Percentiles rank a stretch among this genome's conserved stretches.
phyloP scores from a whole-genome alignment of 108 stramenopile species.

The Ochromonas danica region DNA sequence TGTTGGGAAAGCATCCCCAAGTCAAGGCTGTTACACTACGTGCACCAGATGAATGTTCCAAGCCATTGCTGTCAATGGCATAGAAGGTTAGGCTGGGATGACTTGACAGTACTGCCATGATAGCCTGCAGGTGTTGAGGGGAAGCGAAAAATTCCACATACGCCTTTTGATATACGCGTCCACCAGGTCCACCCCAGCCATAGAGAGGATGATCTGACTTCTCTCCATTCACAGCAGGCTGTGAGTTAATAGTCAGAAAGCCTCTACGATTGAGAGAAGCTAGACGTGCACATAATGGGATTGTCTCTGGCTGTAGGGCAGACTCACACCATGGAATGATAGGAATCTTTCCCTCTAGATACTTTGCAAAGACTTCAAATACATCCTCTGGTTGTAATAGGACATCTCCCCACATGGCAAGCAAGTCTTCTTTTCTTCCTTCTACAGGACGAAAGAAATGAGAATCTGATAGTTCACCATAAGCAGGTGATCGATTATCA shows the following conservation, averaged over 20 bases:
- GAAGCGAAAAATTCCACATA: slow-evolving; percentile 92
- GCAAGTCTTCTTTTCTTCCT: slow-evolving; percentile 76
- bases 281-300: slow-evolving; percentile 69
- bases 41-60: slow-evolving; percentile 6
- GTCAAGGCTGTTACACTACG: slow-evolving; percentile 68
- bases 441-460: slow-evolving; percentile 65
- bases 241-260: slow-evolving; percentile 87
- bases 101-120: slow-evolving; percentile 60
- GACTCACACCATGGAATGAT: slow-evolving; percentile 92
- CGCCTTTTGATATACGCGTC: slow-evolving; percentile 91
- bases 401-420: slow-evolving; percentile 83
- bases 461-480: slow-evolving; percentile 81
- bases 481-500: slow-evolving; percentile 77
- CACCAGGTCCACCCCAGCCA: slow-evolving; percentile 92
- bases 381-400: slow-evolving; percentile 72
- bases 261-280: slow-evolving; percentile 76
- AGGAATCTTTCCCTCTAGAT: slow-evolving; percentile 82
- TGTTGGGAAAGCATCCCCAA: slow-evolving; percentile 83
- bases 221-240: slow-evolving; percentile 84
- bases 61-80: slow-evolving; percentile 40
- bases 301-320: slow-evolving; percentile 85
- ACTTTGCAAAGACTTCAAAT: slow-evolving; percentile 83
- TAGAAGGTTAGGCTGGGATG: slow-evolving; percentile 21
- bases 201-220: slow-evolving; percentile 69
- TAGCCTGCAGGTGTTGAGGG: slow-evolving; percentile 62